A percentile compares a stretch with the other conserved stretches of the same genome.
Conservation (phyloP, 441 rosid species). For the Kokia cookei region DNA sequence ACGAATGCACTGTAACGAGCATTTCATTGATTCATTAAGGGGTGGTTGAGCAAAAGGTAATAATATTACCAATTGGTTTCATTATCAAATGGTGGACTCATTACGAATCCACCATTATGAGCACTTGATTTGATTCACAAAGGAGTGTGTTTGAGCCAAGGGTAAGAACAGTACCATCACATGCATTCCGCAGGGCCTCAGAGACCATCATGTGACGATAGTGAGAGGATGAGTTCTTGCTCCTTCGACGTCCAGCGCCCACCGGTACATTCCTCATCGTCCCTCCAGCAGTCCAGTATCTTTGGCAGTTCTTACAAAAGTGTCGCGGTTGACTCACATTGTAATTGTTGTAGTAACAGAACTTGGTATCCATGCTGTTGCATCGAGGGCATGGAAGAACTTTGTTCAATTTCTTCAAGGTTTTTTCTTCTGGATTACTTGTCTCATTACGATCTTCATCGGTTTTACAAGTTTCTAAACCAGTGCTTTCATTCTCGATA, state of each 20-base stretch:
- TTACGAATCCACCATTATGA: background rate
- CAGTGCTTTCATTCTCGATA: slow-evolving; percentile 21
- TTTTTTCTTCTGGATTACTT: slow-evolving; percentile 35
- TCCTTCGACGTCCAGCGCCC: slow-evolving; percentile 77
- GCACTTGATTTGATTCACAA: slow-evolving; percentile 42
- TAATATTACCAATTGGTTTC: too few relatives aligned
- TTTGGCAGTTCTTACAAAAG: slow-evolving; percentile 68
- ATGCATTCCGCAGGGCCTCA: slow-evolving; percentile 48
- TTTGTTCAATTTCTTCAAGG: slow-evolving; percentile 62
- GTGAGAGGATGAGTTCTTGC: slow-evolving; percentile 51
- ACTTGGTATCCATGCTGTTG: slow-evolving; percentile 70
- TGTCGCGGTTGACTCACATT: slow-evolving; percentile 73
- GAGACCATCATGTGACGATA: slow-evolving; percentile 49
- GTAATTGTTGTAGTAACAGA: slow-evolving; percentile 72
- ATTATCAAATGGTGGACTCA: too few relatives aligned
- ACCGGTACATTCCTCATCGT: slow-evolving; percentile 77
- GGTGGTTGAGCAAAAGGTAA: slow-evolving; percentile 69
- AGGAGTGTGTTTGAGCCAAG: slow-evolving; percentile 68
- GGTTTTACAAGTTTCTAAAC: slow-evolving; percentile 24
- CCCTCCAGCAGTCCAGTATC: slow-evolving; percentile 84
- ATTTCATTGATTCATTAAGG: slow-evolving; percentile 79
- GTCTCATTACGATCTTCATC: slow-evolving; percentile 42
- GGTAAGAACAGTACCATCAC: slow-evolving; percentile 62
- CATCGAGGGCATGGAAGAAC: slow-evolving; percentile 68
- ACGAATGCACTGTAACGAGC: slow-evolving; percentile 18